These are phyloP conservation scores for Taiozyma sp. DNA, from an alignment of 1,139 yeast species.

Conservation along the genomic window DNA sequence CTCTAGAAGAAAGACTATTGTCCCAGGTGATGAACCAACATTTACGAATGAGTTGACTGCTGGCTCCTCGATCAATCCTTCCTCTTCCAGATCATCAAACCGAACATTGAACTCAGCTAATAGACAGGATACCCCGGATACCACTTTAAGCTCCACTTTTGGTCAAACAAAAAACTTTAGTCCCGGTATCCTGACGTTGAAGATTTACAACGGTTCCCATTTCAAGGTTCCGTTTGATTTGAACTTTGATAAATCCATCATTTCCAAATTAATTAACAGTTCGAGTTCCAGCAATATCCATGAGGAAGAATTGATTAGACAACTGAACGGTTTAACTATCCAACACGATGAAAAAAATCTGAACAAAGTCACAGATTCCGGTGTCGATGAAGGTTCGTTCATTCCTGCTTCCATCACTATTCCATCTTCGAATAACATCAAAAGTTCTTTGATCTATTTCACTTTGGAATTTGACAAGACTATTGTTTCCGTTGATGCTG, in stretches of 20 bases:
- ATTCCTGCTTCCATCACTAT: constrained; percentile 67
- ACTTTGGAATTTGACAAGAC: constrained; percentile 79
- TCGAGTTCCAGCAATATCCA: constrained; percentile 10
- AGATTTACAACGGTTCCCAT: constrained; percentile 58
- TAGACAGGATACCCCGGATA: neutral
- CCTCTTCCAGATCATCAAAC: constrained; percentile 11
- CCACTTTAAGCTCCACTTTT: constrained; percentile 5
- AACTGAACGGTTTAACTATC: constrained; percentile 10
- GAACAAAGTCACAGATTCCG: constrained; percentile 23
- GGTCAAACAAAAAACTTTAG: constrained; percentile 26
- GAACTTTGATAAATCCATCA: constrained; percentile 25
- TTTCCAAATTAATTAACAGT: constrained; percentile 17
- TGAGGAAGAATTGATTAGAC: constrained; percentile 13
- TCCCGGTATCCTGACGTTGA: constrained; percentile 71
- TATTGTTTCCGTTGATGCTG: constrained; percentile 79
- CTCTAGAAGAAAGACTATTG: constrained; percentile 8
- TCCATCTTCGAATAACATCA: constrained; percentile 38
- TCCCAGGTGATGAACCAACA: constrained; percentile 1
- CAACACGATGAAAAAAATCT: constrained; percentile 17
- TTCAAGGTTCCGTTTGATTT: constrained; percentile 56
- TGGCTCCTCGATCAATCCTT: neutral
- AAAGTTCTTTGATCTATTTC: constrained; percentile 59
- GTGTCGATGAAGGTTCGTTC: constrained; percentile 32
- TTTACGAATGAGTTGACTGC: neutral
- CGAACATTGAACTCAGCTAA: constrained; percentile 3